Base-by-base conservation (phyloP, 1,139 yeast genomes). In the Meyerozyma smithsonii region DNA sequence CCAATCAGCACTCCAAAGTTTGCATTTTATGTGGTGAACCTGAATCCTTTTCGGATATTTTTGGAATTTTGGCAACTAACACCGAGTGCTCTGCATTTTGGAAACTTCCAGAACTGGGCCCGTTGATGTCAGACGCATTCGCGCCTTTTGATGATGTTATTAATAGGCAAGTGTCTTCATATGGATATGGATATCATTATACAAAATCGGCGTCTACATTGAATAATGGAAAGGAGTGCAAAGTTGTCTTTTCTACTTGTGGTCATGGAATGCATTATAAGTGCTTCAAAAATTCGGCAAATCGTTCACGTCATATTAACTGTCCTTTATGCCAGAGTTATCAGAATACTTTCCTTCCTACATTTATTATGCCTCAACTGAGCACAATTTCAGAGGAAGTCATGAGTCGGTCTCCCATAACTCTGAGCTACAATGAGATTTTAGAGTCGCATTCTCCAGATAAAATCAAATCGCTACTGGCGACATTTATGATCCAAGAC, bases 1-100 rank as follows among this genome's bases (percentile, higher is more conserved):
- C 39, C 3, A 39, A 39, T 8, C 43, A 40, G 2, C 50, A 47
- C 4, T 42, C 44, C n/a, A 58, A 78, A 42, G 59, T 60, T 2
- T 84, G 94, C 62, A 83, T 84, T 1, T 54, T 80, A 12, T 84
- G 94, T 59, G 88, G 84, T 41, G 84, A 79, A 44, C 61, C 69
- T 0, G 81, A 76, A 42, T 61, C 68, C 8, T 44, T 54, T 17
- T 65, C 66, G 18, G 66, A 72, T 10, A 49, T 69, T 0, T 77
- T 83, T 58, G 86, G 85, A 5, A 56, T 79, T n/a, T 70, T 81
- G n/a, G 69, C 69, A 4, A 61, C 65, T 21, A 52, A 64, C 1
- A 54, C 65, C 0, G 52, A 55, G 6, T 58, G 75, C 0, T 61
- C 75, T 2, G 56, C 63, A 0, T 70, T 77, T 40, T 73, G 82